Evolutionary conservation across 352 stramenopile genomes (phyloP), one percentile per base, ranked within the genome.

Genomic region (Thalassiosira mediterranea): DNA sequence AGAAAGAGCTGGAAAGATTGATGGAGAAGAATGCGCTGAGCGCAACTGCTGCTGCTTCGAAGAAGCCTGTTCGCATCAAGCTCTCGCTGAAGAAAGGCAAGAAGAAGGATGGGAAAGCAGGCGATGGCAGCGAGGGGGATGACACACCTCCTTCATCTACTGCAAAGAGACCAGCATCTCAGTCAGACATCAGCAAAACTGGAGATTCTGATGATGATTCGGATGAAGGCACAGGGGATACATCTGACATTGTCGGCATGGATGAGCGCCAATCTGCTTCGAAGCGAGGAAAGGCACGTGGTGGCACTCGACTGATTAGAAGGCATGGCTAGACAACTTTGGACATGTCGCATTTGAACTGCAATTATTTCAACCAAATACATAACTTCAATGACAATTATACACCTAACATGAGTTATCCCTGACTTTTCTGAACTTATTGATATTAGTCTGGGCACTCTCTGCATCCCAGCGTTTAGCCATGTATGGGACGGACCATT

Each of bases 31-130:
- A 93, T 73, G 80, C 54, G 15, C 57, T 68, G 17, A 62, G 31
- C 19, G 42, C 21, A 4, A 62, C 10, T n/a, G 42, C 72, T 54
- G 62, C 51, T n/a, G 59, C 58, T 32, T 69, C 68, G n/a, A 90
- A 89, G 46, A 82, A 86, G 31, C 80, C 76, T 7, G 48, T 93
- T 51, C 61, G 84, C 38, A 91, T 93, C 28, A 93, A 93, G 59
- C 61, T 93, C 4, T 91, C 87, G 0, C 66, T 93, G 4, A 91
- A 91, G 54, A 72, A 61, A 31, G 47, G 46, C 31, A 78, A 72
- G 11, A 79, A 78, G 42, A 78, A 72, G 52, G 56, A 68, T 31
- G 54, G 38, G 2, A 7, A 29, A 17, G 15, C 31, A n/a, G 42
- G 58, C 19, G 31, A 49, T 19, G 46, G 42, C 19, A 42, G 42